Percentiles rank a stretch among this genome's conserved stretches.
phyloP scores from a whole-genome alignment of 352 stramenopile species.

The Pythium dissimile region DNA sequence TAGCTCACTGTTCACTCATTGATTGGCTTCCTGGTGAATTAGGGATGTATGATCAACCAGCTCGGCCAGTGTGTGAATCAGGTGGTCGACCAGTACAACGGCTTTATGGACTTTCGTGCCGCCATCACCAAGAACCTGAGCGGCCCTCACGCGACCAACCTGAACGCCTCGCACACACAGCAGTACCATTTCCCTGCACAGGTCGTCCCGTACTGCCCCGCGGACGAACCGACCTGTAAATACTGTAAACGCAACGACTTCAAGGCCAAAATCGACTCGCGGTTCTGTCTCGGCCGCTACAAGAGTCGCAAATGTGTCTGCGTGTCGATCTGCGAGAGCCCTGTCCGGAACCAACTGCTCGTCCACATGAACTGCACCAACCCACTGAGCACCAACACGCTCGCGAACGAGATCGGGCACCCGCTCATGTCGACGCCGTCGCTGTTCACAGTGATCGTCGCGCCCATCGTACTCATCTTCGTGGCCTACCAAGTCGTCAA shows the following conservation, averaged over 20 bases:
- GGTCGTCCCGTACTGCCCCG: conserved; percentile 12
- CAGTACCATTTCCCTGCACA: conserved; percentile 17
- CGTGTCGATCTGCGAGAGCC: conserved; percentile 19
- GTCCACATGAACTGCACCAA: conserved; percentile 17
- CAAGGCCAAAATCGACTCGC: conserved; percentile 12
- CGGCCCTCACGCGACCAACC: conserved; percentile 10
- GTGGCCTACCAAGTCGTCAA: conserved; percentile 13
- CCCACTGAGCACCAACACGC: conserved; percentile 14
- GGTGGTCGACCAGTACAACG: conserved; percentile 9
- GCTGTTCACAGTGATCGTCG: conserved; percentile 16
- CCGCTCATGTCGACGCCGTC: conserved; percentile 17
- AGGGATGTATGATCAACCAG: conserved; percentile 25
- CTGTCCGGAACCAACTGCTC: conserved; percentile 9
- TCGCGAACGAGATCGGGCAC: conserved; percentile 7
- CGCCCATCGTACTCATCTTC: conserved; percentile 11
- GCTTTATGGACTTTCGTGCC: conserved; percentile 17
- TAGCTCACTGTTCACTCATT: too few relatives aligned
- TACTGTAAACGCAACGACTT: conserved; percentile 14
- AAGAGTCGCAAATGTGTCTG: conserved; percentile 10
- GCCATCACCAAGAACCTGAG: conserved; percentile 14
- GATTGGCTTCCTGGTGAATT: neutral
- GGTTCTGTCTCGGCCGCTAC: conserved; percentile 11
- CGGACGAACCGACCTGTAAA: conserved; percentile 4
- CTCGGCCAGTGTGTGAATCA: conserved; percentile 19
- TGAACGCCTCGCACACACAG: conserved; percentile 9